Evolutionary conservation across 768 basidiomycete genomes (phyloP).

Genomic region (Leccinum boreale): DNA sequence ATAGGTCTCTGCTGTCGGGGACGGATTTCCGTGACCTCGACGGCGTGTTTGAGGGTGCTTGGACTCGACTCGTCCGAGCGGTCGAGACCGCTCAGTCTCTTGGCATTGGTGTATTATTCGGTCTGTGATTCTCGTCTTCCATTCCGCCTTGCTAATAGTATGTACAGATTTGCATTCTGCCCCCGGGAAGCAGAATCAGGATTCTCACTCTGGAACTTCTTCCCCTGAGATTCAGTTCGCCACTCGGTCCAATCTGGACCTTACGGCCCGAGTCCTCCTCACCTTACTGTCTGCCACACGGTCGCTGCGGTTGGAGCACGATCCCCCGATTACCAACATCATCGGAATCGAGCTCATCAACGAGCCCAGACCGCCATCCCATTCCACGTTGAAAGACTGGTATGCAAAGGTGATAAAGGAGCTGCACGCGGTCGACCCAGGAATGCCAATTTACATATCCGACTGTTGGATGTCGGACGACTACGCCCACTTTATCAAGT

Average conservation of each 20-base stretch:
- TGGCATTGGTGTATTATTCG: slow-evolving; percentile 73
- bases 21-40: slow-evolving; percentile 62
- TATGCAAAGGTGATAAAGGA: slow-evolving; percentile 55
- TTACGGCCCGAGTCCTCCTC: slow-evolving; percentile 48
- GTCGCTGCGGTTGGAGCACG: slow-evolving; percentile 49
- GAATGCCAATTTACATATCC: slow-evolving; percentile 67
- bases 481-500: slow-evolving; percentile 54
- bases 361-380: slow-evolving; percentile 52
- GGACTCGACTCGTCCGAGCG: slow-evolving; percentile 58
- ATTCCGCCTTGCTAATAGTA: slow-evolving; percentile 16
- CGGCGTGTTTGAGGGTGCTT: slow-evolving; percentile 59
- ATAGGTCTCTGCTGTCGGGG: slow-evolving; percentile 52
- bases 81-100: slow-evolving; percentile 53
- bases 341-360: slow-evolving; percentile 59
- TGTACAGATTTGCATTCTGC: slow-evolving; percentile 67
- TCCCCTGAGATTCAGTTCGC: slow-evolving; percentile 48
- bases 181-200: slow-evolving; percentile 71
- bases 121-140: slow-evolving; percentile 33
- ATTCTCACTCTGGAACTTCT: slow-evolving; percentile 64
- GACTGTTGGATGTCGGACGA: slow-evolving; percentile 74
- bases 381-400: slow-evolving; percentile 55
- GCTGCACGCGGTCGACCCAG: slow-evolving; percentile 47
- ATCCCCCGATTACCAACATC: slow-evolving; percentile 42
- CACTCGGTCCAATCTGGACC: slow-evolving; percentile 39
- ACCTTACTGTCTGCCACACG: slow-evolving; percentile 34